Evolutionary conservation across 108 stramenopile genomes (phyloP).

Genomic region (Bacterosira constricta): DNA sequence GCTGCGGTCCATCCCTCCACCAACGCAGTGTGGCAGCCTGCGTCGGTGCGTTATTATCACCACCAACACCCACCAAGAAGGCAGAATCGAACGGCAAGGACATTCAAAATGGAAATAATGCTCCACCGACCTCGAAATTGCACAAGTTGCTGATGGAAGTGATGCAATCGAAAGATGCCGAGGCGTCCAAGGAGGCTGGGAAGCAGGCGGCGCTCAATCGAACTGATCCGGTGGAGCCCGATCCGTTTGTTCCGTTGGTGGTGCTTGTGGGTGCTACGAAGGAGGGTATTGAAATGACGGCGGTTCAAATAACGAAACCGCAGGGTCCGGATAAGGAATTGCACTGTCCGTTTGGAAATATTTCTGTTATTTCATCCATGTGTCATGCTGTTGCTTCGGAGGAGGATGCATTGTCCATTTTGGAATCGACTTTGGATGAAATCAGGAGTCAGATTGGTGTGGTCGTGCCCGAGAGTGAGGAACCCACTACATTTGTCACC

Average conservation of each 20-base stretch:
- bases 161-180: constrained; percentile 18
- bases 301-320: constrained; percentile 38
- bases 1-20: constrained; percentile 58
- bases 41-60: constrained; percentile 60
- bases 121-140: constrained; percentile 51
- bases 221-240: constrained; percentile 11
- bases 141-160: constrained; percentile 20
- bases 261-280: constrained; percentile 28
- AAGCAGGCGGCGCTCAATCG: constrained; percentile 15
- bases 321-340: constrained; percentile 34
- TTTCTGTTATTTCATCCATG: constrained; percentile 34
- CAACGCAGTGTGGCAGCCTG: constrained; percentile 72
- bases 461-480: constrained; percentile 70
- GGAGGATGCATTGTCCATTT: constrained; percentile 50
- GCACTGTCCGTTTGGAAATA: constrained; percentile 47
- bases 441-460: constrained; percentile 58
- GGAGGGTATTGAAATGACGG: constrained; percentile 42
- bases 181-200: constrained; percentile 15
- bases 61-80: constrained; percentile 23
- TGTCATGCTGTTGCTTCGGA: constrained; percentile 41
- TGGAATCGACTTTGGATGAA: constrained; percentile 60
- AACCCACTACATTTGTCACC: constrained; percentile 66
- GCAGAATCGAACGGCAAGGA: constrained; percentile 9
- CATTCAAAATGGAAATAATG: constrained; percentile 9
- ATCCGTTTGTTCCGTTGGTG: constrained; percentile 29